Percentiles rank a stretch among this genome's conserved stretches.
Conservation (phyloP, 2,329 filamentous ascomycete genomes). For the Fusarium pininemorale region DNA sequence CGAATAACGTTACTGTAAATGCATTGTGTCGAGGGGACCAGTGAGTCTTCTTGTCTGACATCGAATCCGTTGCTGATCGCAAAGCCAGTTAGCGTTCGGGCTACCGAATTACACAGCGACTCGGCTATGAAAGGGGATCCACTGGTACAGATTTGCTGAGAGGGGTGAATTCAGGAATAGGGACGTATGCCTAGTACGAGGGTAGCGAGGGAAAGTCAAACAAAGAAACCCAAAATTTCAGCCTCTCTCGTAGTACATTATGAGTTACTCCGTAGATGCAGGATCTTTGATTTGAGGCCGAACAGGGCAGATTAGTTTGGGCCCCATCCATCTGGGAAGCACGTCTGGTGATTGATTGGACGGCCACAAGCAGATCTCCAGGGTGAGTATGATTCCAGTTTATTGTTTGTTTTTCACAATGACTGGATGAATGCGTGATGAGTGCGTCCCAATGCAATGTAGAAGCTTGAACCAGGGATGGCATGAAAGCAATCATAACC, state of each 20-base stretch:
- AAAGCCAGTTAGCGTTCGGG: constrained; percentile 7
- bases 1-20: not conserved
- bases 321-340: not conserved
- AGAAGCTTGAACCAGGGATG: not conserved
- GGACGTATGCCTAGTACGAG: constrained; percentile 9
- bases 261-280: not conserved
- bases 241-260: constrained; percentile 11
- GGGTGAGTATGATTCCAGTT: not conserved
- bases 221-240: constrained; percentile 19
- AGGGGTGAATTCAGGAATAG: not conserved
- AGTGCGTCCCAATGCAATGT: not conserved
- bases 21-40: constrained; percentile 1
- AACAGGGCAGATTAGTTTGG: not conserved
- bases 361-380: not conserved
- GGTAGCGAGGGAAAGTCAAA: not conserved
- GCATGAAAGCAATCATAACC: not conserved
- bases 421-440: constrained; percentile 16
- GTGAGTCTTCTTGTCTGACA: constrained; percentile 22
- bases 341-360: not conserved
- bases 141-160: not conserved
- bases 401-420: not conserved
- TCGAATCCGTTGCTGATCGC: constrained; percentile 24
- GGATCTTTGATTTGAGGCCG: constrained; percentile 15
- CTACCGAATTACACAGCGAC: not conserved
- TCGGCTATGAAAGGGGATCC: constrained; percentile 4